Conservation (phyloP, 345 rosid species). For the Aethionema arabicum region DNA sequence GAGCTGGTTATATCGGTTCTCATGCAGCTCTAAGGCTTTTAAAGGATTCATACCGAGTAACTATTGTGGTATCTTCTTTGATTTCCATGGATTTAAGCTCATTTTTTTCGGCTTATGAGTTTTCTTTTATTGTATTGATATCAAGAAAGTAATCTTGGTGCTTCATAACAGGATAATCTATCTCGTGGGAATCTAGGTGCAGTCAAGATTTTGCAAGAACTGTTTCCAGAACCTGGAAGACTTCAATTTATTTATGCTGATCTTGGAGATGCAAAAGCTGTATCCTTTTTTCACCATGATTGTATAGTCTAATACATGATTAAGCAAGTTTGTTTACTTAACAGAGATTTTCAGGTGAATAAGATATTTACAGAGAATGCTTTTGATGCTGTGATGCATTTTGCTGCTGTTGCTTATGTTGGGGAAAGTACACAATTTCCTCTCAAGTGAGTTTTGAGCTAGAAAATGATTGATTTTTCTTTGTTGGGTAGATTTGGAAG, state of each 20-base stretch:
- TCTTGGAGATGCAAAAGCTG: constrained; percentile 58
- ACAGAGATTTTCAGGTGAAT: constrained; percentile 38
- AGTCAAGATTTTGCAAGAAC: constrained; percentile 50
- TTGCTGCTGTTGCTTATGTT: constrained; percentile 76
- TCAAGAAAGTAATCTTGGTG: too few species aligned
- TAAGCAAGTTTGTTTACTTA: constrained; percentile 18
- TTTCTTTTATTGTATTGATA: background rate
- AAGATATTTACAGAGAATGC: constrained; percentile 54
- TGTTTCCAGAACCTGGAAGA: constrained; percentile 63
- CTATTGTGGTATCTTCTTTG: constrained; percentile 54
- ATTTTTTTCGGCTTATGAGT: background rate
- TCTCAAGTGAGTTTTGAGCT: constrained; percentile 44
- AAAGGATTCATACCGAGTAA: constrained; percentile 64
- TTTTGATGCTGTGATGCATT: constrained; percentile 63
- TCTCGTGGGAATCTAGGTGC: constrained; percentile 71
- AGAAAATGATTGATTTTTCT: background rate
- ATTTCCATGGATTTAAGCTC: constrained; percentile 5
- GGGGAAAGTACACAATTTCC: constrained; percentile 68
- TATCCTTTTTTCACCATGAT: constrained; percentile 30
- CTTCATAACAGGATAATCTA: constrained; percentile 50
- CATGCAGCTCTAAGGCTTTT: constrained; percentile 68
- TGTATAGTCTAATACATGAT: too few species aligned
- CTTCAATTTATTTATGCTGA: constrained; percentile 69
- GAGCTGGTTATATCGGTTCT: constrained; percentile 81
- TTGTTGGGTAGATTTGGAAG: constrained; percentile 15